phyloP scores from a whole-genome alignment of 805 yeast genomes.

The Dipodascus albidus region DNA sequence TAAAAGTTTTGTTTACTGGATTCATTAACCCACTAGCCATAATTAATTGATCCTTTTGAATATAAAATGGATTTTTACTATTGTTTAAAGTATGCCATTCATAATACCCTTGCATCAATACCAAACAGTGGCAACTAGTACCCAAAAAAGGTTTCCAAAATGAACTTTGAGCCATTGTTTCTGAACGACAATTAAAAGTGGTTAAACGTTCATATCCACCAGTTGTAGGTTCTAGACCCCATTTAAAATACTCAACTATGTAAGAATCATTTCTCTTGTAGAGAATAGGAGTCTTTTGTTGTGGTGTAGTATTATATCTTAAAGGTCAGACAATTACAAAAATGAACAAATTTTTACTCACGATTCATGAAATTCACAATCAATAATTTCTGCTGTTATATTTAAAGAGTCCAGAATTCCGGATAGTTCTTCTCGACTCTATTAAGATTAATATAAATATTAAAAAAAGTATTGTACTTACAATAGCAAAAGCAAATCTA shows the following conservation, averaged over 20 bases:
- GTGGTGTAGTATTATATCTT: not conserved
- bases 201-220: constrained; percentile 13
- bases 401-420: not conserved
- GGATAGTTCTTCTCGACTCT: not conserved
- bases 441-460: not conserved
- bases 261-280: not conserved
- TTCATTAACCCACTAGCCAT: constrained; percentile 55
- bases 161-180: constrained; percentile 38
- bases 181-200: constrained; percentile 62
- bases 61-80: constrained; percentile 42
- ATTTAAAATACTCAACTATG: constrained; percentile 48
- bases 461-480: not conserved
- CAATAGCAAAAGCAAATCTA: not conserved
- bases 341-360: not conserved
- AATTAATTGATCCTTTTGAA: constrained; percentile 45
- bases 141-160: constrained; percentile 44
- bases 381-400: not conserved
- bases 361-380: not conserved
- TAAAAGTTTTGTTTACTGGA: constrained; percentile 77
- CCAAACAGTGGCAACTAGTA: constrained; percentile 48
- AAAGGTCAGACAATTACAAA: not conserved
- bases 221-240: constrained; percentile 45
- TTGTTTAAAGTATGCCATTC: constrained; percentile 56
- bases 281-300: not conserved
- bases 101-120: constrained; percentile 74